Conservation (phyloP, 768 basidiomycete genomes). For the Pulveroboletus sp. region DNA sequence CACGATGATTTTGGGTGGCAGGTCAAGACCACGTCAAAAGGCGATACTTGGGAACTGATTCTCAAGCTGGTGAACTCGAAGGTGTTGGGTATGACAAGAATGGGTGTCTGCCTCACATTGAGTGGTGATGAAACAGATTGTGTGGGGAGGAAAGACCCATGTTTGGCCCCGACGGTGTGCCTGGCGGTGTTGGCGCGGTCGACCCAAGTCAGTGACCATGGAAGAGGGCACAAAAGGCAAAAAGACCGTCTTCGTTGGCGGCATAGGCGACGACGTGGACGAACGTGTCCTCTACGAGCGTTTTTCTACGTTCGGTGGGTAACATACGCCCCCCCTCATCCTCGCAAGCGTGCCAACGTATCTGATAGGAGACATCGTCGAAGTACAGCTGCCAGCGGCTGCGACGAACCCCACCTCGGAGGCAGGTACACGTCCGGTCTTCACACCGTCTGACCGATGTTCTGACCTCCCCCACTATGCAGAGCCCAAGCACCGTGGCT, state of each 20-base stretch:
- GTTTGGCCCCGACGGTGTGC: background rate
- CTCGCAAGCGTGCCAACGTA: conserved; percentile 2
- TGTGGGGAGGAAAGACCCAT: conserved; percentile 11
- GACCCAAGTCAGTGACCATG: conserved; percentile 36
- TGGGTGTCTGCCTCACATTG: background rate
- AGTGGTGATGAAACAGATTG: background rate
- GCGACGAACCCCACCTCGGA: conserved; percentile 63
- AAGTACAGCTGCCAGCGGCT: conserved; percentile 83
- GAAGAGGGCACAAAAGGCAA: conserved; percentile 83
- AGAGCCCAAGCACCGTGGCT: conserved; percentile 87
- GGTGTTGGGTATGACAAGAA: background rate
- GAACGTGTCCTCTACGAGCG: conserved; percentile 69
- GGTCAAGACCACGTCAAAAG: background rate
- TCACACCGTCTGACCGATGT: conserved; percentile 1
- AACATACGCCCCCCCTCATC: background rate
- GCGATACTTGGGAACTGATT: background rate
- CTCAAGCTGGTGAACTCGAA: background rate
- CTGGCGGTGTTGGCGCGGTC: background rate
- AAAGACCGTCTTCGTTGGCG: conserved; percentile 82
- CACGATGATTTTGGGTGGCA: too few species aligned
- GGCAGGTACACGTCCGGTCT: conserved; percentile 37
- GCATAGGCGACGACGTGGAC: conserved; percentile 79
- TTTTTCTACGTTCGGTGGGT: conserved; percentile 84
- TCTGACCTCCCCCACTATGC: background rate
- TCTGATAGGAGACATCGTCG: conserved; percentile 79